A percentile compares a stretch with the other conserved stretches of the same genome.
Conservation (phyloP, 1,284 basidiomycete species). For the Moesziomyces antarcticus region DNA sequence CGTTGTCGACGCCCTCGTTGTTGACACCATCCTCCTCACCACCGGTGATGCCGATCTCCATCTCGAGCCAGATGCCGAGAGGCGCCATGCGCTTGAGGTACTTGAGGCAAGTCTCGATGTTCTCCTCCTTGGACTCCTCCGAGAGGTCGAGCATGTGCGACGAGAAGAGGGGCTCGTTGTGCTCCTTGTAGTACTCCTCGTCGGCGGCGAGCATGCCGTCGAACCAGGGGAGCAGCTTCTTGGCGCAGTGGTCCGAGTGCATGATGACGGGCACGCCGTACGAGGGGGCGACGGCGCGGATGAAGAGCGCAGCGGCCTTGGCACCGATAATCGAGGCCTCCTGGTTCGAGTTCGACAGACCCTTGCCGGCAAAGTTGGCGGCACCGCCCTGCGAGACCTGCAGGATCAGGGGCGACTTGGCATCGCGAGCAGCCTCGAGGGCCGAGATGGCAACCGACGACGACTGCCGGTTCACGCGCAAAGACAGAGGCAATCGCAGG, state of each 20-base stretch:
- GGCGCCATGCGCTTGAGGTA: constrained; percentile 95
- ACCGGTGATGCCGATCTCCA: constrained; percentile 99
- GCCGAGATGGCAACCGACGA: constrained; percentile 65
- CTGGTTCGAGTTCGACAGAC: constrained; percentile 92
- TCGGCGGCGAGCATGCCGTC: constrained; percentile 99
- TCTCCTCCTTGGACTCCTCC: constrained; percentile 96
- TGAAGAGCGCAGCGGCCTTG: constrained; percentile 89
- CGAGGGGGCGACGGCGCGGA: constrained; percentile 80
- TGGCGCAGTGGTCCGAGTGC: constrained; percentile 98
- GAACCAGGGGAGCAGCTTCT: constrained; percentile 99
- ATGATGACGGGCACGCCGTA: constrained; percentile 83
- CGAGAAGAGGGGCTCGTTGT: constrained; percentile 93
- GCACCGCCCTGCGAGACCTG: constrained; percentile 97
- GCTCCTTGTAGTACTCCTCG: constrained; percentile 87
- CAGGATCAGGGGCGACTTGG: constrained; percentile 97
- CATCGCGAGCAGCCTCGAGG: constrained; percentile 72
- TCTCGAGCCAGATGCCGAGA: constrained; percentile 94
- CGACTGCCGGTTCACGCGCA: constrained; percentile 19
- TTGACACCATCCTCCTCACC: constrained; percentile 97
- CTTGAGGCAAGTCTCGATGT: constrained; percentile 91
- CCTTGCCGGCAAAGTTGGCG: constrained; percentile 97
- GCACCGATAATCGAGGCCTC: constrained; percentile 95
- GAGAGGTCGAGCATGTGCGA: constrained; percentile 99
- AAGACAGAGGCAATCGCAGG: neutral
- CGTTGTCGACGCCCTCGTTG: constrained; percentile 85